Conservation (phyloP, 2,329 filamentous ascomycete species). For the Proliferodiscus dingleyae region DNA sequence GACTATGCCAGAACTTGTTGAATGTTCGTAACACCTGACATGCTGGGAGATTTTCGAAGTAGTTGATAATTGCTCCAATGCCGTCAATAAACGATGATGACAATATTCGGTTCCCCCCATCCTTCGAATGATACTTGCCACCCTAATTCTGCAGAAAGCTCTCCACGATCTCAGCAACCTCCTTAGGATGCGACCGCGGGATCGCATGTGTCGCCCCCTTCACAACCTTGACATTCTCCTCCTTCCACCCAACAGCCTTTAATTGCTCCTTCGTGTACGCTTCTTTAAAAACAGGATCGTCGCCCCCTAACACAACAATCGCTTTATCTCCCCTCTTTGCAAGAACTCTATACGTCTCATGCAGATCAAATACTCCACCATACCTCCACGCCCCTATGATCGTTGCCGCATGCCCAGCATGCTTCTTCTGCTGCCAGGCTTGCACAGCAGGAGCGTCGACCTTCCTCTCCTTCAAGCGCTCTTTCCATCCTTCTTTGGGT, state of each 20-base stretch:
- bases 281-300: background rate
- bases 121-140: background rate
- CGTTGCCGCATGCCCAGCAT: background rate
- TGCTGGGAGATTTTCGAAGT: too few species aligned
- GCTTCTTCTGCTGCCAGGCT: conserved; percentile 35
- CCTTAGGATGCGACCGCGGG: background rate
- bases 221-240: background rate
- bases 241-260: background rate
- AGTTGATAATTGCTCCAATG: too few species aligned
- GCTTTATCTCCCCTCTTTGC: background rate
- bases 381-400: background rate
- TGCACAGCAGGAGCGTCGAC: conserved; percentile 43
- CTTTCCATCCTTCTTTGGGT: conserved; percentile 37
- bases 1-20: too few species aligned
- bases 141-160: background rate
- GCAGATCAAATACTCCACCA: background rate
- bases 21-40: too few species aligned
- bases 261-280: background rate
- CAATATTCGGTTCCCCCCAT: too few species aligned
- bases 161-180: background rate
- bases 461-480: conserved; percentile 37
- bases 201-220: background rate
- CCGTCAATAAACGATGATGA: too few species aligned
- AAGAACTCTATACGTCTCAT: background rate
- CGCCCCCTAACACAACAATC: background rate